phyloP scores from a whole-genome alignment of 1,139 yeast species.

The Hemisphaericaspora xylanilytica region DNA sequence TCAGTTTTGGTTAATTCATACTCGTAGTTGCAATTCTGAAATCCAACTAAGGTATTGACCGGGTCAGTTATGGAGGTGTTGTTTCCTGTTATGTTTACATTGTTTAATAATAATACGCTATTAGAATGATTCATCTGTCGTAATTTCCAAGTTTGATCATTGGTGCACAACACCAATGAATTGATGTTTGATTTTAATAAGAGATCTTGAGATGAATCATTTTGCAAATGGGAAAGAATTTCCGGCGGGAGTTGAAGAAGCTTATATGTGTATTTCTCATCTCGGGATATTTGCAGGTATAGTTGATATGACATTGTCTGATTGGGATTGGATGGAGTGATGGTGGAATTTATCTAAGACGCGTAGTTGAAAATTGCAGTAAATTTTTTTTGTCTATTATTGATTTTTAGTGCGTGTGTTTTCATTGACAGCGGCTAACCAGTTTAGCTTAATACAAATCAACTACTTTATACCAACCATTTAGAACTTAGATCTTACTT shows the following conservation, averaged over 20 bases:
- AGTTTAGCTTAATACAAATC: too few relatives aligned
- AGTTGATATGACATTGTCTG: conserved; percentile 13
- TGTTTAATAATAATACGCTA: conserved; percentile 57
- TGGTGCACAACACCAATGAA: conserved; percentile 64
- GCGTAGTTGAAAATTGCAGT: too few relatives aligned
- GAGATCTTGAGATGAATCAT: conserved; percentile 27
- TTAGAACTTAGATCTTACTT: too few relatives aligned
- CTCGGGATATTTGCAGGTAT: conserved; percentile 26
- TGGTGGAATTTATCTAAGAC: not conserved
- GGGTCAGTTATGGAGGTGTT: conserved; percentile 10
- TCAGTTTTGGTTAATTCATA: conserved; percentile 43
- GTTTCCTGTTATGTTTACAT: conserved; percentile 20
- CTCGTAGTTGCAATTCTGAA: conserved; percentile 44
- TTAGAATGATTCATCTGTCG: conserved; percentile 88
- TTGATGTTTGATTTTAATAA: conserved; percentile 46
- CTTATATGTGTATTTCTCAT: conserved; percentile 40
- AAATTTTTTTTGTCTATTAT: too few relatives aligned
- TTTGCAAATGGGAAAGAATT: conserved; percentile 43
- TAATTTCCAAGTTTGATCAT: conserved; percentile 56
- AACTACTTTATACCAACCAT: too few relatives aligned
- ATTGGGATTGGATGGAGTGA: not conserved
- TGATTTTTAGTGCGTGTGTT: too few relatives aligned
- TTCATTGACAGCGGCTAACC: too few relatives aligned
- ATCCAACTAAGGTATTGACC: conserved; percentile 32
- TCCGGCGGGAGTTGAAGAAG: conserved; percentile 60